Evolutionary conservation across 306 rosid genomes (phyloP).

Genomic region (Malus asiatica): DNA sequence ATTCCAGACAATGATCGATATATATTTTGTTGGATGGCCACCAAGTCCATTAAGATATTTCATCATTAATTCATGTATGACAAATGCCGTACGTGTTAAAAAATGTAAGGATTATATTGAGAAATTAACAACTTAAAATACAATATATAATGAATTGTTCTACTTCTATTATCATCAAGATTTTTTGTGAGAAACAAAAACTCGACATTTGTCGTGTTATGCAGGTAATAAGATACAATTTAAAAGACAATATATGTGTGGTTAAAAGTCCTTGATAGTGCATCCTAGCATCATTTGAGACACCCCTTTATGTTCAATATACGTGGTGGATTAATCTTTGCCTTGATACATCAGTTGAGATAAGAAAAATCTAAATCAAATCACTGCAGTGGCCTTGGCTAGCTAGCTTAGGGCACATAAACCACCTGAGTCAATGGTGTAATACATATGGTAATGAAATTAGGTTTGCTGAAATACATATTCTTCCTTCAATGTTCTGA

Average conservation of each 20-base stretch:
- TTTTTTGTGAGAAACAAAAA: too few relatives aligned
- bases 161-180: too few relatives aligned
- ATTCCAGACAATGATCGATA: slow-evolving; percentile 2
- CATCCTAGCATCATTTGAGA: background rate
- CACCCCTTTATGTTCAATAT: background rate
- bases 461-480: background rate
- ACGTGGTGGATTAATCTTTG: too few relatives aligned
- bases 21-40: slow-evolving; percentile 6
- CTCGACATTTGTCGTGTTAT: background rate
- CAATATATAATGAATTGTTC: too few relatives aligned
- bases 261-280: background rate
- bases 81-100: background rate
- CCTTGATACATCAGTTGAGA: background rate
- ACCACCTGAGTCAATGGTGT: background rate
- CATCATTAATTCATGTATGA: background rate
- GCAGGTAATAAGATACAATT: background rate
- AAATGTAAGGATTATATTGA: too few relatives aligned
- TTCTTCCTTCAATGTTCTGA: background rate
- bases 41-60: background rate
- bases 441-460: background rate
- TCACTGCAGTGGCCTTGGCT: background rate
- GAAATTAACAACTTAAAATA: too few relatives aligned
- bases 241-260: too few relatives aligned
- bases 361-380: background rate
- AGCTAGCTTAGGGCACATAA: background rate